phyloP scores from a whole-genome alignment of 2,329 filamentous ascomycete species.

The Hypoxylon sp. region DNA sequence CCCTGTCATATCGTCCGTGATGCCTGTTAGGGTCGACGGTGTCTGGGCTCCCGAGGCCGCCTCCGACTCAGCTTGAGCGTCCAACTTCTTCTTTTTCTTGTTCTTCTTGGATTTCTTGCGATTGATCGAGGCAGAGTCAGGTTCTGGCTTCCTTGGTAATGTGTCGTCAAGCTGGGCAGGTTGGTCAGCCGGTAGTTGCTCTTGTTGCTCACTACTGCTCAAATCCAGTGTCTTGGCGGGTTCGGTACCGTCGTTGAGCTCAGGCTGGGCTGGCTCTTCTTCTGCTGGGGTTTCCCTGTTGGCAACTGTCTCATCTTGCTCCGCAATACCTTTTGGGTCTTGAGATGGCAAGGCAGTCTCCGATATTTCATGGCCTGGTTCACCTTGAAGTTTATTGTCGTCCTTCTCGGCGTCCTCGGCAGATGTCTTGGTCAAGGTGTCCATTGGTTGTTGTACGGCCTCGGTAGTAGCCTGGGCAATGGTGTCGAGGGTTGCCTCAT shows the following conservation, averaged over 20 bases:
- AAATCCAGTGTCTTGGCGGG: slow-evolving; percentile 4
- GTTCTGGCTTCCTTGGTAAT: slow-evolving; percentile 22
- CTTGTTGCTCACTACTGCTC: slow-evolving; percentile 3
- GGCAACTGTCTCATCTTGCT: slow-evolving; percentile 15
- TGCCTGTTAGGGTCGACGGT: slow-evolving; percentile 22
- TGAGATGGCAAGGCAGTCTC: slow-evolving; percentile 23
- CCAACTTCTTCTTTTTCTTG: slow-evolving; percentile 49
- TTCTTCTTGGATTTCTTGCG: slow-evolving; percentile 49
- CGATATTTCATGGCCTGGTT: slow-evolving; percentile 5
- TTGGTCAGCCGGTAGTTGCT: slow-evolving; percentile 15
- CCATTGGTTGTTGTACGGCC: slow-evolving; percentile 2
- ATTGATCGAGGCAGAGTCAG: slow-evolving; percentile 22
- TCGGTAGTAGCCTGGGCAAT: slow-evolving; percentile 4
- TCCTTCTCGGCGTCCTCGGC: slow-evolving; percentile 48
- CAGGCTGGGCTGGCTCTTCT: slow-evolving; percentile 12
- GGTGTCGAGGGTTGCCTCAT: slow-evolving; percentile 8
- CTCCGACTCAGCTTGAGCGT: slow-evolving; percentile 35
- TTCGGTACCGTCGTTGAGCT: slow-evolving; percentile 2
- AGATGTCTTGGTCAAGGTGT: slow-evolving; percentile 31
- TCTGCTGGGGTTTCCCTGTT: not conserved
- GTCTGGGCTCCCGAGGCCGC: slow-evolving; percentile 27
- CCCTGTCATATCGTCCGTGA: slow-evolving; percentile 6
- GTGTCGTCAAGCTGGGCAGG: slow-evolving; percentile 9
- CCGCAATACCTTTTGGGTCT: slow-evolving; percentile 31
- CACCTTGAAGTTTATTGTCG: slow-evolving; percentile 31